phyloP scores from a whole-genome alignment of 2,329 filamentous ascomycete genomes.

The Aspergillus aculeatus region DNA sequence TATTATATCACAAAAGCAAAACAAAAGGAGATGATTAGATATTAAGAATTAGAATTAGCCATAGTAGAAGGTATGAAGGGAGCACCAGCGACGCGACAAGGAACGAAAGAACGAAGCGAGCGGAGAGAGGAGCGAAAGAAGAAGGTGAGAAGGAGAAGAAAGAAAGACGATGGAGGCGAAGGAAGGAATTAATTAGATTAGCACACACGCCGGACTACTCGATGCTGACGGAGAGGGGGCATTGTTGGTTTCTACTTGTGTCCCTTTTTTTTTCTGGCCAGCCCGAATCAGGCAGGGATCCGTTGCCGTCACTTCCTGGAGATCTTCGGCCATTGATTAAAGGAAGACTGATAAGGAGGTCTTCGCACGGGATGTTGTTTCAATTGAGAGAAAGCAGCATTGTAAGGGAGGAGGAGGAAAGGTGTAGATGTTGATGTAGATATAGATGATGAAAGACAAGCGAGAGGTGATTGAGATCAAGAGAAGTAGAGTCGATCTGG shows the following conservation, averaged over 20 bases:
- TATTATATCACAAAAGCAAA: not conserved
- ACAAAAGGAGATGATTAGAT: slow-evolving; percentile 1
- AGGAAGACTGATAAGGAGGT: not conserved
- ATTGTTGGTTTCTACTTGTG: not conserved
- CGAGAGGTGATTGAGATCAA: not conserved
- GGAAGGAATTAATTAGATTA: not conserved
- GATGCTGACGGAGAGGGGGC: not conserved
- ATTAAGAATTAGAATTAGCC: slow-evolving; percentile 4
- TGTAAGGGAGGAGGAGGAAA: not conserved
- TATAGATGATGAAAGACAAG: not conserved
- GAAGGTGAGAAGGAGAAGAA: not conserved
- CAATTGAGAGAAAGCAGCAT: not conserved
- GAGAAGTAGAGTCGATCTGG: not conserved
- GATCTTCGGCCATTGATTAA: slow-evolving; percentile 11
- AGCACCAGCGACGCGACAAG: not conserved
- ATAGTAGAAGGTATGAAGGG: not conserved
- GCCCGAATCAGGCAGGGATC: slow-evolving; percentile 18
- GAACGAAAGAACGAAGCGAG: not conserved
- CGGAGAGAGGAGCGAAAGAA: not conserved
- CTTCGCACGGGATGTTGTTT: not conserved
- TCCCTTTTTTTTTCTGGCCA: slow-evolving; percentile 4
- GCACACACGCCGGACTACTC: not conserved
- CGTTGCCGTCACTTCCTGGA: slow-evolving; percentile 7
- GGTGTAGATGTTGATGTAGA: not conserved
- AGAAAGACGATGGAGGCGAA: slow-evolving; percentile 1